Percentiles rank a stretch among this genome's conserved stretches.
Conservation (phyloP, 1,284 basidiomycete species). For the Wallemia hederae region DNA sequence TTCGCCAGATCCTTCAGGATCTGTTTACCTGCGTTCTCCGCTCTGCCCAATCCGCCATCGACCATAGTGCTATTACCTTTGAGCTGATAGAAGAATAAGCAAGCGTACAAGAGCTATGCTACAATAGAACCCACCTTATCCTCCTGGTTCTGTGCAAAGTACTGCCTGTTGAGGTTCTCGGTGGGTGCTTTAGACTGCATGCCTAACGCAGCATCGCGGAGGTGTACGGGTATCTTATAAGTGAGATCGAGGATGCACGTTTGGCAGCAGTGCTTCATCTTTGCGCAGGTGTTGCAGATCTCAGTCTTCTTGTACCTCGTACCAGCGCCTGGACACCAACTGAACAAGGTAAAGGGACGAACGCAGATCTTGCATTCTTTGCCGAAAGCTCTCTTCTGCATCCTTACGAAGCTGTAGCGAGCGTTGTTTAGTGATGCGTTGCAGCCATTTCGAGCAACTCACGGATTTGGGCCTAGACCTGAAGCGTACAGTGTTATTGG, state of each 20-base stretch:
- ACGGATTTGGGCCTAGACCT: conserved; percentile 1
- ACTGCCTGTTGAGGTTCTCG: conserved; percentile 80
- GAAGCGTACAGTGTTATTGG: background rate
- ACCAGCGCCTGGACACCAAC: conserved; percentile 83
- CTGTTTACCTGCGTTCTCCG: conserved; percentile 40
- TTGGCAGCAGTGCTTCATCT: conserved; percentile 96
- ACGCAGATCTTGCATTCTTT: conserved; percentile 87
- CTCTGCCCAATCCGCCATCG: conserved; percentile 12
- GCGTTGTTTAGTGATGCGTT: background rate
- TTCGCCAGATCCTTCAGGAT: conserved; percentile 80
- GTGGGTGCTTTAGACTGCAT: conserved; percentile 64
- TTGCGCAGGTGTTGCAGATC: conserved; percentile 92
- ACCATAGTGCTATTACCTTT: conserved; percentile 8
- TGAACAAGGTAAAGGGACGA: conserved; percentile 60
- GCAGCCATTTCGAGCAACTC: background rate
- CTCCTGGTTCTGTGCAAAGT: conserved; percentile 91
- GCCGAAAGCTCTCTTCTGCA: conserved; percentile 88
- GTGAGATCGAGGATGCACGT: conserved; percentile 72
- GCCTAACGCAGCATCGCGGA: conserved; percentile 78
- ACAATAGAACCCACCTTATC: conserved; percentile 27
- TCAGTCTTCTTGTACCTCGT: conserved; percentile 92
- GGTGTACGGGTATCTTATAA: conserved; percentile 85
- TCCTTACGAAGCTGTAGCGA: conserved; percentile 6
- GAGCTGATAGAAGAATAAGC: conserved; percentile 6
- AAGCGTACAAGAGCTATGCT: too few relatives aligned